Evolutionary conservation across 257 asterid genomes (phyloP).

Genomic region (Nicotiana undulata): DNA sequence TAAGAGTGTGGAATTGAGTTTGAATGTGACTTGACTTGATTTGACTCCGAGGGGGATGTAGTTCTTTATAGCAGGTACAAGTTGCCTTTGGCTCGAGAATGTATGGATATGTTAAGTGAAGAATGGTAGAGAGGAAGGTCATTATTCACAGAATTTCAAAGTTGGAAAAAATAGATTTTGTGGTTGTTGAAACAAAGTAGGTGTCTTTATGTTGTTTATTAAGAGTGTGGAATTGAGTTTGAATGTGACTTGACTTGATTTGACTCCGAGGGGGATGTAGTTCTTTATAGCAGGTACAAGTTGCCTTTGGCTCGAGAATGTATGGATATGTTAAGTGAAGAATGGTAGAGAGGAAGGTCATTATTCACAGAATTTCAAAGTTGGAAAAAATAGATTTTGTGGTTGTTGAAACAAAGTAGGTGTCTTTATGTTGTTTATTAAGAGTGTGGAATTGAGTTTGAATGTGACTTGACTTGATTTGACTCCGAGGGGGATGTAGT

Average conservation of each 20-base stretch:
- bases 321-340: no score
- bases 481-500: neutral
- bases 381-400: no score
- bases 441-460: no score
- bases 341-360: no score
- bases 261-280: neutral
- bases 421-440: neutral
- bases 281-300: neutral
- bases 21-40: neutral
- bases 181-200: neutral
- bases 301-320: neutral
- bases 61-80: neutral
- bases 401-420: neutral
- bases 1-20: neutral
- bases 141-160: no score
- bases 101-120: no score
- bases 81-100: neutral
- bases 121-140: no score
- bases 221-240: neutral
- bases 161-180: neutral
- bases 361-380: neutral
- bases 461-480: constrained; percentile 1
- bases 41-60: neutral
- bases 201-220: neutral
- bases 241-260: constrained; percentile 2